Evolutionary conservation across 1,284 basidiomycete genomes (phyloP).

Genomic region (Xerocomus nothofagi): DNA sequence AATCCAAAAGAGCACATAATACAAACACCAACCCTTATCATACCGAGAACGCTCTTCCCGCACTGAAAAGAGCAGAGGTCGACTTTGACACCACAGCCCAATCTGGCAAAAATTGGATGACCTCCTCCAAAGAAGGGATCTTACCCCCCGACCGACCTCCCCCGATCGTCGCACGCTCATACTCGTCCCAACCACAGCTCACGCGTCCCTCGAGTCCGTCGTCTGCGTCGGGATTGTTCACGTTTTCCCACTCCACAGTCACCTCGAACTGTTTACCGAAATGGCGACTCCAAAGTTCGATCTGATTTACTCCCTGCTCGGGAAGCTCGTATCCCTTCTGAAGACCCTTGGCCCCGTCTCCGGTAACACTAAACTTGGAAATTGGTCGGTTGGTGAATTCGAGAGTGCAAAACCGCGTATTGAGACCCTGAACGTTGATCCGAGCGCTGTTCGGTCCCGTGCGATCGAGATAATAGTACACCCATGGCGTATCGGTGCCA

Average conservation of each 20-base stretch:
- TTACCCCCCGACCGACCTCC: slow-evolving; percentile 38
- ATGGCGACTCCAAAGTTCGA: slow-evolving; percentile 67
- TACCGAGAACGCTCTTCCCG: slow-evolving; percentile 43
- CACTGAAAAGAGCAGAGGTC: slow-evolving; percentile 63
- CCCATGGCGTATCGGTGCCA: slow-evolving; percentile 25
- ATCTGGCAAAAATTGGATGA: slow-evolving; percentile 61
- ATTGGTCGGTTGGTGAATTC: slow-evolving; percentile 55
- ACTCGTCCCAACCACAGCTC: slow-evolving; percentile 72
- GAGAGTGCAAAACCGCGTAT: slow-evolving; percentile 65
- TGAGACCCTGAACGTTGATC: slow-evolving; percentile 51
- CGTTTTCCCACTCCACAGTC: slow-evolving; percentile 44
- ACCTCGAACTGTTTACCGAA: slow-evolving; percentile 64
- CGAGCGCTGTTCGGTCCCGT: slow-evolving; percentile 42
- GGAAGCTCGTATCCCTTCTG: slow-evolving; percentile 49
- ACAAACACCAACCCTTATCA: slow-evolving; percentile 10
- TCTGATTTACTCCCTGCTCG: slow-evolving; percentile 41
- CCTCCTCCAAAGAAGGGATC: slow-evolving; percentile 75
- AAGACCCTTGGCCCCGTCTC: slow-evolving; percentile 35
- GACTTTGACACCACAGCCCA: slow-evolving; percentile 67
- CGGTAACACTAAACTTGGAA: slow-evolving; percentile 40
- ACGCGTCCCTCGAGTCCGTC: slow-evolving; percentile 47
- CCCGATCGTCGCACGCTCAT: slow-evolving; percentile 56
- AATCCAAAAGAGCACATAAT: background rate
- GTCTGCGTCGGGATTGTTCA: slow-evolving; percentile 6
- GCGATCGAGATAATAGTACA: slow-evolving; percentile 37